Percentiles rank a stretch among this genome's conserved stretches.
phyloP scores from a whole-genome alignment of 1,284 basidiomycete genomes.

The Hemileia vastatrix region DNA sequence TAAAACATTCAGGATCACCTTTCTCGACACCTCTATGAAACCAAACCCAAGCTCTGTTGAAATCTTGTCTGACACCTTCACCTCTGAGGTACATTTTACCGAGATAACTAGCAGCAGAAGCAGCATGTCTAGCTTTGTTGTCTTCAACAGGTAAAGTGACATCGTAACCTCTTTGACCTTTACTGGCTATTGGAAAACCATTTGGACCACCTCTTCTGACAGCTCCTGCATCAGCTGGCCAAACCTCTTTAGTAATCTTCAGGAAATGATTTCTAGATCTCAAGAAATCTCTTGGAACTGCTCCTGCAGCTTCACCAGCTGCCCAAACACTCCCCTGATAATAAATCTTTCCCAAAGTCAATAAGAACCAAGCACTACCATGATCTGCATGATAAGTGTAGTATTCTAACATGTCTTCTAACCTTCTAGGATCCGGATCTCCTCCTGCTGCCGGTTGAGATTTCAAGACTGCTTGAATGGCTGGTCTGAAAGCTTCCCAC shows the following conservation, averaged over 20 bases:
- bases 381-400: slow-evolving; percentile 71
- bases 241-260: slow-evolving; percentile 64
- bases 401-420: slow-evolving; percentile 37
- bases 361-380: slow-evolving; percentile 73
- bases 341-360: slow-evolving; percentile 75
- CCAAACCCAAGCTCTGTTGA: slow-evolving; percentile 75
- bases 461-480: neutral
- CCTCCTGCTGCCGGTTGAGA: neutral
- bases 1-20: slow-evolving; percentile 74
- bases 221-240: slow-evolving; percentile 53
- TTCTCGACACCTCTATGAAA: slow-evolving; percentile 72
- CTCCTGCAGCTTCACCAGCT: slow-evolving; percentile 37
- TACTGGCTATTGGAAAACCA: slow-evolving; percentile 24
- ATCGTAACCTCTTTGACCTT: slow-evolving; percentile 28
- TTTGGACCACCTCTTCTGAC: slow-evolving; percentile 31
- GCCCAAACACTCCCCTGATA: slow-evolving; percentile 85
- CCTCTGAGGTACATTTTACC: slow-evolving; percentile 89
- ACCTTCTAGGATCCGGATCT: slow-evolving; percentile 26
- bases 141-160: slow-evolving; percentile 45
- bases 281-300: slow-evolving; percentile 54
- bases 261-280: slow-evolving; percentile 70
- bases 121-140: slow-evolving; percentile 56
- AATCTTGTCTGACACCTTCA: slow-evolving; percentile 77
- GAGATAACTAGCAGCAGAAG: slow-evolving; percentile 69
- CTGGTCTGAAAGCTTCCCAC: no score